Percentiles rank a stretch among this genome's conserved stretches.
phyloP scores from a whole-genome alignment of 129 eudicot species.

The Lactuca saligna region DNA sequence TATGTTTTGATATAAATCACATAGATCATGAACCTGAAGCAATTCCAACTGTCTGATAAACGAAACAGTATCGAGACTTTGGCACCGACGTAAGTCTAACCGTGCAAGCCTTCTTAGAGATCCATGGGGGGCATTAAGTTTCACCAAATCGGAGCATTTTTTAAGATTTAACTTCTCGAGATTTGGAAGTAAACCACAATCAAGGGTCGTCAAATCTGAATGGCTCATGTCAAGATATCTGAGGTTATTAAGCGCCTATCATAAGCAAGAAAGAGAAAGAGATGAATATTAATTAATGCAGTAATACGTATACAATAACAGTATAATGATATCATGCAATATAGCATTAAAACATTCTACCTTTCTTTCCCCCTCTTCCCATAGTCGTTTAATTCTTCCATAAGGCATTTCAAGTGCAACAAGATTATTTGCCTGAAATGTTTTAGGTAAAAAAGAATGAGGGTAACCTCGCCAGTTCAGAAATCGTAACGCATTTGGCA shows the following conservation, averaged over 20 bases:
- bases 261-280: not conserved
- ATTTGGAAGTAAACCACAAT: constrained; percentile 4
- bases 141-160: constrained; percentile 18
- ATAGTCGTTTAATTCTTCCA: constrained; percentile 17
- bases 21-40: not conserved
- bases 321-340: not conserved
- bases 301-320: not conserved
- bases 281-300: not conserved
- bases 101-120: constrained; percentile 6
- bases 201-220: constrained; percentile 20
- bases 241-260: constrained; percentile 26
- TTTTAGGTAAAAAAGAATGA: not conserved
- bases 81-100: constrained; percentile 14
- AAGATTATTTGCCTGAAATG: too few relatives aligned
- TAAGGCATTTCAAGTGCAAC: not conserved
- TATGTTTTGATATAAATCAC: too few relatives aligned
- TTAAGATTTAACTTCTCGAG: not conserved
- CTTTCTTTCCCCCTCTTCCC: constrained; percentile 20
- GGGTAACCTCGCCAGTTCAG: constrained; percentile 21
- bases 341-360: constrained; percentile 2
- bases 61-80: too few relatives aligned
- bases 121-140: constrained; percentile 25
- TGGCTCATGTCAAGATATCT: constrained; percentile 4
- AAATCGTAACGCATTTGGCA: constrained; percentile 12
- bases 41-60: constrained; percentile 14